Evolutionary conservation across 176 grass and related monocot genomes (phyloP).

Genomic region (Themeda triandra): DNA sequence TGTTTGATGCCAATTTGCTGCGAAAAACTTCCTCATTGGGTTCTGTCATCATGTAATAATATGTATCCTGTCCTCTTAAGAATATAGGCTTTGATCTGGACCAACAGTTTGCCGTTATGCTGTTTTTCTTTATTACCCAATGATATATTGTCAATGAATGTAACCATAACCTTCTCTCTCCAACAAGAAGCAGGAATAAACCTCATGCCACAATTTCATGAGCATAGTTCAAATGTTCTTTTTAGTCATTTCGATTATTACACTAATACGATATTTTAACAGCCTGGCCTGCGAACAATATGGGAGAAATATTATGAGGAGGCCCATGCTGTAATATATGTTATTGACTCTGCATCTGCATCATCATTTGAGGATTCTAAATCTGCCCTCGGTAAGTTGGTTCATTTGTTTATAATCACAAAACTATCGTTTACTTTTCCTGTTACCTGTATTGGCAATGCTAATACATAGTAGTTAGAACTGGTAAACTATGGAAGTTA

Average conservation of each 20-base stretch:
- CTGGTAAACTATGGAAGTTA: not conserved
- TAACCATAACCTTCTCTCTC: not conserved
- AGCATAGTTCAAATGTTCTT: not conserved
- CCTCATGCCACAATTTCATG: not conserved
- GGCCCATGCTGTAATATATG: constrained; percentile 94
- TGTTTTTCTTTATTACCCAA: constrained; percentile 9
- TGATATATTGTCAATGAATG: not conserved
- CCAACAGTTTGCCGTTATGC: not conserved
- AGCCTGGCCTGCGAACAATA: constrained; percentile 90
- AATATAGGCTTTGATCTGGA: not conserved
- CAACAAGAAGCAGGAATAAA: not conserved
- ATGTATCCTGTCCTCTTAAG: not conserved
- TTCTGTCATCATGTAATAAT: not conserved
- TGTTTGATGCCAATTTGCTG: not conserved
- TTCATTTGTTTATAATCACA: constrained; percentile 27
- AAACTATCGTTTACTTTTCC: not conserved
- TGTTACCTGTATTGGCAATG: not conserved
- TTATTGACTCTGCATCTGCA: constrained; percentile 80
- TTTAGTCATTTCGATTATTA: not conserved
- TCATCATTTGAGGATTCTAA: constrained; percentile 88
- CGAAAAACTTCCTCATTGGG: not conserved
- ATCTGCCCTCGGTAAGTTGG: constrained; percentile 79
- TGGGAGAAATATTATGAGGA: constrained; percentile 99
- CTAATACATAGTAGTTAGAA: constrained; percentile 11
- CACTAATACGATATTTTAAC: constrained; percentile 22